Conservation (phyloP, 306 rosid genomes). For the Betula pendula region DNA sequence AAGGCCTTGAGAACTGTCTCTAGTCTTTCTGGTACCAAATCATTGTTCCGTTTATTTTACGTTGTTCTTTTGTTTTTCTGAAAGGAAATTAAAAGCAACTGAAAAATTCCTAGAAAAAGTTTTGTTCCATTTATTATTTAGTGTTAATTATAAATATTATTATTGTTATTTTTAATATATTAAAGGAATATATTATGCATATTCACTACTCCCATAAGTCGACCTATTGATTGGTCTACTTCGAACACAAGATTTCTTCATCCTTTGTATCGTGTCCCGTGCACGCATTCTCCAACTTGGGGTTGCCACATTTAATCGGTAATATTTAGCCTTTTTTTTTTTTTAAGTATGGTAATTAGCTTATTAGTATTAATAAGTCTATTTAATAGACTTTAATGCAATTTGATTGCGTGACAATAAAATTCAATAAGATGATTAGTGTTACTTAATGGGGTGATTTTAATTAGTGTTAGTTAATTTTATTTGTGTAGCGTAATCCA, state of each 20-base stretch:
- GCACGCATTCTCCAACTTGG: too few species aligned
- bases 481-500: too few species aligned
- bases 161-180: not conserved
- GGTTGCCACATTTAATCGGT: too few species aligned
- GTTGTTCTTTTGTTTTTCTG: not conserved
- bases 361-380: too few species aligned
- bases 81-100: not conserved
- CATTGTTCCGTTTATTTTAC: conserved; percentile 6
- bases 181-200: not conserved
- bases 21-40: conserved; percentile 66
- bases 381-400: too few species aligned
- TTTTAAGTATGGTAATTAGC: too few species aligned
- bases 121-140: not conserved
- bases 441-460: too few species aligned
- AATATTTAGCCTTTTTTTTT: too few species aligned
- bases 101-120: not conserved
- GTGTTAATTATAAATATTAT: too few species aligned
- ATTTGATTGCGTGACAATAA: too few species aligned
- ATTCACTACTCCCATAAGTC: not conserved
- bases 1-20: conserved; percentile 88
- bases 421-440: too few species aligned
- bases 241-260: not conserved
- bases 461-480: too few species aligned
- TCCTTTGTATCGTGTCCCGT: not conserved
- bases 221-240: not conserved